These are phyloP conservation scores for Nothophytophthora sp. DNA, from an alignment of 352 stramenopile genomes.

Conservation along the genomic window DNA sequence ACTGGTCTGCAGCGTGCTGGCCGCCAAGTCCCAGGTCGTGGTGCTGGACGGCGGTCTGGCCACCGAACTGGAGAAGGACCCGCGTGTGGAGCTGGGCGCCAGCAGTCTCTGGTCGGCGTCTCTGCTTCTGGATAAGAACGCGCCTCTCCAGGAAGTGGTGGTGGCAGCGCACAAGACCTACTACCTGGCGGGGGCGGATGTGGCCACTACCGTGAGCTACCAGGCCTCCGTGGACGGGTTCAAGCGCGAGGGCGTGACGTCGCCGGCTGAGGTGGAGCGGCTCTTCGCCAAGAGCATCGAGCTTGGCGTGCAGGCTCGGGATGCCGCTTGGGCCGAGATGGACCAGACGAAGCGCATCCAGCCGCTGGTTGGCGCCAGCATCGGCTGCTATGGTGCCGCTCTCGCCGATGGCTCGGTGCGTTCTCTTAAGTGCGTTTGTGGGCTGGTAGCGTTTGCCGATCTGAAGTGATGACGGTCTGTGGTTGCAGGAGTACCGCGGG, in stretches of 20 bases:
- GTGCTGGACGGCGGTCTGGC: slow-evolving; percentile 77
- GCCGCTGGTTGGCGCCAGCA: slow-evolving; percentile 79
- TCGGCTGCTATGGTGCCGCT: slow-evolving; percentile 85
- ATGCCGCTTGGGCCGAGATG: slow-evolving; percentile 49
- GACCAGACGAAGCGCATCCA: slow-evolving; percentile 46
- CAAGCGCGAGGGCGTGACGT: slow-evolving; percentile 56
- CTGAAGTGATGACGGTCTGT: slow-evolving; percentile 1
- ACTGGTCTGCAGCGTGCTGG: slow-evolving; percentile 36
- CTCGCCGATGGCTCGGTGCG: slow-evolving; percentile 83
- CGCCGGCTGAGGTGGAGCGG: slow-evolving; percentile 45
- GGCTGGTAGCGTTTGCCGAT: neutral
- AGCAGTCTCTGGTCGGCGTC: slow-evolving; percentile 75
- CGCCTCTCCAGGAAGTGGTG: slow-evolving; percentile 55
- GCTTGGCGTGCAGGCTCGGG: slow-evolving; percentile 64
- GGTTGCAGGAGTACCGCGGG: slow-evolving; percentile 80
- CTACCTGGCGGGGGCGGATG: slow-evolving; percentile 74
- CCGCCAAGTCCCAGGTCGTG: slow-evolving; percentile 38
- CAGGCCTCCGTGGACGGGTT: slow-evolving; percentile 87
- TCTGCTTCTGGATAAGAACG: slow-evolving; percentile 61
- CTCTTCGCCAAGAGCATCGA: slow-evolving; percentile 79
- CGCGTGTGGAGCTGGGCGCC: slow-evolving; percentile 52
- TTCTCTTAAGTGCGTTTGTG: neutral
- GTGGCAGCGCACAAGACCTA: slow-evolving; percentile 73
- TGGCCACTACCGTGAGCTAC: slow-evolving; percentile 85
- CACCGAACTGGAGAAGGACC: slow-evolving; percentile 78